These are phyloP conservation scores for Apiospora sp. DNA, from an alignment of 2,329 filamentous ascomycete genomes.

Conservation along the genomic window DNA sequence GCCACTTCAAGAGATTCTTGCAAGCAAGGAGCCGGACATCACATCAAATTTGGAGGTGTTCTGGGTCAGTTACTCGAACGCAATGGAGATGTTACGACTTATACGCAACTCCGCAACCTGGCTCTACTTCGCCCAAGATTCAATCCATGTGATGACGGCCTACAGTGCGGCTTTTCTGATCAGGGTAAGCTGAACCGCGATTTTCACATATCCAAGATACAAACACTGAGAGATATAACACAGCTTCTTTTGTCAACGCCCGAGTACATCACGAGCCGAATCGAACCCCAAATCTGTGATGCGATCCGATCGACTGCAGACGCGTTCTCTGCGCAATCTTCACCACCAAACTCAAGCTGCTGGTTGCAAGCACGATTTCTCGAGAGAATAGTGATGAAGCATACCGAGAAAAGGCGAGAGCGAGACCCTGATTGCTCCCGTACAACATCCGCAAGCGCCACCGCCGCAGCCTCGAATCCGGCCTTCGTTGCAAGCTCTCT, in stretches of 20 bases:
- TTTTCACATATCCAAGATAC: no score
- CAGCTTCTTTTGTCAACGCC: constrained; percentile 20
- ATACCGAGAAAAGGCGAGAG: background rate
- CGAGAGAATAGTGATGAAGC: constrained; percentile 17
- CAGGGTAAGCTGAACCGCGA: constrained; percentile 37
- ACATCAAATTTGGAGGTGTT: constrained; percentile 41
- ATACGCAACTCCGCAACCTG: constrained; percentile 40
- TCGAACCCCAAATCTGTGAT: constrained; percentile 7
- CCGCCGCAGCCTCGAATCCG: background rate
- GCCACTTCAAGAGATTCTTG: constrained; percentile 43
- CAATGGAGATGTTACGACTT: constrained; percentile 45
- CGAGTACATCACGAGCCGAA: background rate
- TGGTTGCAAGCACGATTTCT: constrained; percentile 22
- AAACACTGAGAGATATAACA: background rate
- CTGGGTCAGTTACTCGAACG: constrained; percentile 43
- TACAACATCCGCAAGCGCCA: background rate
- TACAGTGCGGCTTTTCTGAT: constrained; percentile 50
- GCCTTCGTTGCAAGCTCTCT: background rate
- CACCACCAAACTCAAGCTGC: constrained; percentile 20
- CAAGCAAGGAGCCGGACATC: constrained; percentile 36
- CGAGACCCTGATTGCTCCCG: background rate
- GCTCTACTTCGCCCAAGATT: constrained; percentile 51
- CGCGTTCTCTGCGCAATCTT: constrained; percentile 12
- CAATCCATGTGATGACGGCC: constrained; percentile 51
- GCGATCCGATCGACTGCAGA: background rate